Conservation (phyloP, 108 stramenopile genomes). For the Thalassiosira profunda region DNA sequence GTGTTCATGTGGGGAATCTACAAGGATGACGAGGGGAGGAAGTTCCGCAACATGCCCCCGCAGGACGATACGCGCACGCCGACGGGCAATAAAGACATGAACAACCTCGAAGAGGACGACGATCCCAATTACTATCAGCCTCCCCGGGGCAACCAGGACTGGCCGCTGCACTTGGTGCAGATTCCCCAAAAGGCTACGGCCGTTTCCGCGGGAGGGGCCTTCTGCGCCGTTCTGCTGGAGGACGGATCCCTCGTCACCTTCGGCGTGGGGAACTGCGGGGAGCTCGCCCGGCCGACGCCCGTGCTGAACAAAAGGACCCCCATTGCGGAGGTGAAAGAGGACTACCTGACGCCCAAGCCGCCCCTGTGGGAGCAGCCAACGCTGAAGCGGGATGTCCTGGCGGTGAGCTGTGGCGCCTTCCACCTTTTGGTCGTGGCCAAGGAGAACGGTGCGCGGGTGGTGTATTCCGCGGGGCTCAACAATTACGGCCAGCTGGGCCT, state of each 20-base stretch:
- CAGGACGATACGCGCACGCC: constrained; percentile 34
- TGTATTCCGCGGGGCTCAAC: constrained; percentile 89
- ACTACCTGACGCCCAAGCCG: constrained; percentile 64
- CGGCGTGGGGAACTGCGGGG: constrained; percentile 55
- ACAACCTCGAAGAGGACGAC: constrained; percentile 17
- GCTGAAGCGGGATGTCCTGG: constrained; percentile 38
- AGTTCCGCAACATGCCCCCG: constrained; percentile 39
- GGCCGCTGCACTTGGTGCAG: constrained; percentile 38
- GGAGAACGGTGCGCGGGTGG: constrained; percentile 26
- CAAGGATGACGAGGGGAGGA: constrained; percentile 70
- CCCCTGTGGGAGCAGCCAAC: constrained; percentile 26
- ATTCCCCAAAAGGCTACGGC: constrained; percentile 31
- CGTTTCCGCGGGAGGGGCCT: constrained; percentile 52
- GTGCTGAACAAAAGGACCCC: constrained; percentile 23
- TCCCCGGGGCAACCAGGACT: constrained; percentile 29
- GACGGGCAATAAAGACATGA: constrained; percentile 30
- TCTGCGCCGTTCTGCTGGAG: constrained; percentile 66
- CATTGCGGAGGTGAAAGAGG: constrained; percentile 25
- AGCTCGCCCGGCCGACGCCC: constrained; percentile 35
- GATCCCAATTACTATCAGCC: not conserved
- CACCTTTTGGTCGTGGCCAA: constrained; percentile 86
- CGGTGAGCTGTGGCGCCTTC: constrained; percentile 81
- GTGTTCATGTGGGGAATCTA: constrained; percentile 75
- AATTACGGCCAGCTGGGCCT: constrained; percentile 94
- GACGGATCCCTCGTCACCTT: constrained; percentile 68